These are phyloP conservation scores for Globisporangium polare DNA, from an alignment of 352 stramenopile genomes.

Conservation along the genomic window DNA sequence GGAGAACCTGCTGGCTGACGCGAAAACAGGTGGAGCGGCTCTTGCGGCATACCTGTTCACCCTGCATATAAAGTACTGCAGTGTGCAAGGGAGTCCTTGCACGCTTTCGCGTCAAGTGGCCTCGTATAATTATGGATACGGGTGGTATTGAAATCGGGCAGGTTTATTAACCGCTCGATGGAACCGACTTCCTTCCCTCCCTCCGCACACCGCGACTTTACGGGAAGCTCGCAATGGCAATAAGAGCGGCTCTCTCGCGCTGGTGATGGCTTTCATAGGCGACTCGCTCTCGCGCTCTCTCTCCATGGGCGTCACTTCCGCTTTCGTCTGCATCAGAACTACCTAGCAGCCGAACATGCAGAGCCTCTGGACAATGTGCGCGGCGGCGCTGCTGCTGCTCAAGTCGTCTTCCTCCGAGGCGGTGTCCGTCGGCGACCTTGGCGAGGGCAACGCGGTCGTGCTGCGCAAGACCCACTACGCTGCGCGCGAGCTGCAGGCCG, in stretches of 20 bases:
- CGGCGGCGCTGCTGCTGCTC: neutral
- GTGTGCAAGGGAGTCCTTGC: neutral
- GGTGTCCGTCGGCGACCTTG: neutral
- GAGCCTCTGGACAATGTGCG: neutral
- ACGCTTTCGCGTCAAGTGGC: too few relatives aligned
- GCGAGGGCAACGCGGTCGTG: slow-evolving; percentile 7
- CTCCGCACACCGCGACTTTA: slow-evolving; percentile 7
- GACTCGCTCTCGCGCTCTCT: neutral
- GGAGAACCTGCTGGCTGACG: slow-evolving; percentile 2
- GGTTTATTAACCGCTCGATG: neutral
- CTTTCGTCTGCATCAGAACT: neutral
- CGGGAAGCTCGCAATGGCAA: neutral
- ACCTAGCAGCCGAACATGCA: neutral
- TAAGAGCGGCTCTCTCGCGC: neutral
- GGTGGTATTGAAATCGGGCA: neutral
- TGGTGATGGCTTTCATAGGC: neutral
- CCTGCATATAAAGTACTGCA: neutral
- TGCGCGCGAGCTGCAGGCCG: slow-evolving; percentile 23
- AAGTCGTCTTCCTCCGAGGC: neutral
- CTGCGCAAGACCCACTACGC: slow-evolving; percentile 5
- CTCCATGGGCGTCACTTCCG: slow-evolving; percentile 3
- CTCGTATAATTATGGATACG: too few relatives aligned
- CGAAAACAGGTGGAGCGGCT: slow-evolving; percentile 1
- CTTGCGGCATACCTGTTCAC: neutral
- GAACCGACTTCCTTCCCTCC: neutral